Percentiles rank a stretch among this genome's conserved stretches.
phyloP scores from a whole-genome alignment of 495 filamentous ascomycete genomes.

The Parathielavia appendiculata region DNA sequence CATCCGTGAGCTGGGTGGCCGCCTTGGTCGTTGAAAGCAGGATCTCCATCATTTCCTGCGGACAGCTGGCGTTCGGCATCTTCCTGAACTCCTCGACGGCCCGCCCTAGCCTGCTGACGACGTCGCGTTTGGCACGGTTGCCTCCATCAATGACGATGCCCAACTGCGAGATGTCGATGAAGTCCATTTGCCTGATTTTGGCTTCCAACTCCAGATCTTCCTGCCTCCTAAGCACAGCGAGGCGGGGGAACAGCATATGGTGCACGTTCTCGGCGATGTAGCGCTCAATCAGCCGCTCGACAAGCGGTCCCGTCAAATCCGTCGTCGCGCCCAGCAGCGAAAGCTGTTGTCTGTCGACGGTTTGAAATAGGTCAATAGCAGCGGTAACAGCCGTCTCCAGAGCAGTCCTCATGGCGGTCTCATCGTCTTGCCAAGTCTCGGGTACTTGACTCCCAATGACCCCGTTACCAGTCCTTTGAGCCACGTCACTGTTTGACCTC shows the following conservation, averaged over 20 bases:
- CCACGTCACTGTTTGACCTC: conserved; percentile 42
- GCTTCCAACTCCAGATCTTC: conserved; percentile 90
- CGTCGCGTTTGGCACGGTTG: conserved; percentile 61
- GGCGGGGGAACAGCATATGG: conserved; percentile 70
- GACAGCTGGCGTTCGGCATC: conserved; percentile 75
- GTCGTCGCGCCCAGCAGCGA: conserved; percentile 89
- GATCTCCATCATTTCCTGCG: conserved; percentile 91
- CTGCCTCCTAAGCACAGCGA: conserved; percentile 68
- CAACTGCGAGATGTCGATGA: conserved; percentile 90
- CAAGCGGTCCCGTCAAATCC: conserved; percentile 83
- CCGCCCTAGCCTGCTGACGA: conserved; percentile 62
- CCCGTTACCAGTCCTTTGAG: conserved; percentile 24
- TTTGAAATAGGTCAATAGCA: conserved; percentile 92
- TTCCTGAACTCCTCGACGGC: conserved; percentile 88
- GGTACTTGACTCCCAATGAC: conserved; percentile 20
- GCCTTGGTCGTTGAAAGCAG: conserved; percentile 82
- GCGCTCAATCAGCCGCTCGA: conserved; percentile 90
- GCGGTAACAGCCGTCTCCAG: conserved; percentile 88
- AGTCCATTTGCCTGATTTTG: conserved; percentile 86
- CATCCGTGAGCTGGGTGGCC: conserved; percentile 57
- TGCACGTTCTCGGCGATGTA: conserved; percentile 95
- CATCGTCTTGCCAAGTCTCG: conserved; percentile 66
- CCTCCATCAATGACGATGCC: conserved; percentile 78
- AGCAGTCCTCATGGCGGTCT: conserved; percentile 76
- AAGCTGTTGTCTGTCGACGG: conserved; percentile 91